Conservation (phyloP, 1,284 basidiomycete genomes). For the Trichosporon faecale region DNA sequence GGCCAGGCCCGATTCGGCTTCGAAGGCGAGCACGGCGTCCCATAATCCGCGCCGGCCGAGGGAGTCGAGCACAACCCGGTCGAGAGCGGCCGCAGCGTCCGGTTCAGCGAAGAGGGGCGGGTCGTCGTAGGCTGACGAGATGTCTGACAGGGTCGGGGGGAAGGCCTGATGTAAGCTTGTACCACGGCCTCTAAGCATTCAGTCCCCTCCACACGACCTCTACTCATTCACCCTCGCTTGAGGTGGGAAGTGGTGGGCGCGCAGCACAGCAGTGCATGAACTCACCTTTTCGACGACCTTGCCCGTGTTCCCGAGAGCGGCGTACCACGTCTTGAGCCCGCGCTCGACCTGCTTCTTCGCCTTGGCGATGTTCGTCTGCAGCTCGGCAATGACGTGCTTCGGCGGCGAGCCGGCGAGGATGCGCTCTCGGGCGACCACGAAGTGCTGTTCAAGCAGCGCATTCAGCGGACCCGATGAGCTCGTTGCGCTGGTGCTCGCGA, state of each 20-base stretch:
- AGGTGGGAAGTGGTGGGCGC: no score
- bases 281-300: constrained; percentile 83
- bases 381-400: constrained; percentile 57
- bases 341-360: constrained; percentile 82
- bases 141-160: constrained; percentile 42
- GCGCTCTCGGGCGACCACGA: constrained; percentile 61
- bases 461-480: constrained; percentile 66
- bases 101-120: constrained; percentile 46
- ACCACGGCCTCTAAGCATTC: no score
- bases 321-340: constrained; percentile 80
- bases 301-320: constrained; percentile 68
- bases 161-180: constrained; percentile 42
- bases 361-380: constrained; percentile 63
- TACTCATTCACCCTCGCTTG: background rate
- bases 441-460: constrained; percentile 60
- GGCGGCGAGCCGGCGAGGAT: constrained; percentile 59
- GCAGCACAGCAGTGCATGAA: background rate
- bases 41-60: constrained; percentile 45
- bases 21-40: constrained; percentile 41
- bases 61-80: constrained; percentile 42
- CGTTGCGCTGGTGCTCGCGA: constrained; percentile 57
- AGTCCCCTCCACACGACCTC: background rate
- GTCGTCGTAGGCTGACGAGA: constrained; percentile 45
- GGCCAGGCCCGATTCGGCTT: constrained; percentile 62
- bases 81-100: constrained; percentile 34